phyloP scores from a whole-genome alignment of 1,284 basidiomycete species.

The Exobasidium cylindrosporum region DNA sequence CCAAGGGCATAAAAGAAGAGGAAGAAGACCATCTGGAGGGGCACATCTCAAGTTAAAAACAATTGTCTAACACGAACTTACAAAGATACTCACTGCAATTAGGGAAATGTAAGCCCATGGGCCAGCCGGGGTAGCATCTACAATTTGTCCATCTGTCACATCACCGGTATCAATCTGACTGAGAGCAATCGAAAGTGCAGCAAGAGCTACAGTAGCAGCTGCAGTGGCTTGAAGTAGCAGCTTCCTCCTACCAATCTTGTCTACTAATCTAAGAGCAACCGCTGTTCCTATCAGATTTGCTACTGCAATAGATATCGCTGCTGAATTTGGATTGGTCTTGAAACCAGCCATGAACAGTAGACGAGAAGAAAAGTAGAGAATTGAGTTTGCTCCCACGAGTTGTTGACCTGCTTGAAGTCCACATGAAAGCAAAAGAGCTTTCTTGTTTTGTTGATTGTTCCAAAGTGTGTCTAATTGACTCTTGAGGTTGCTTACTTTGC shows the following conservation, averaged over 20 bases:
- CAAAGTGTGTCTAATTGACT: conserved; percentile 27
- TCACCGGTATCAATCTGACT: conserved; percentile 25
- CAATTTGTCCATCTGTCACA: conserved; percentile 10
- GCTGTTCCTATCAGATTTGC: conserved; percentile 43
- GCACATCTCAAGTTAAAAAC: no score
- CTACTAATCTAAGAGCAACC: conserved; percentile 36
- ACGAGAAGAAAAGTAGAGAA: conserved; percentile 34
- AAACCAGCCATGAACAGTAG: conserved; percentile 44
- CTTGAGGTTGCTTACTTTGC: conserved; percentile 17
- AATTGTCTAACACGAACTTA: conserved; percentile 31
- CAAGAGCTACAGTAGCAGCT: conserved; percentile 25
- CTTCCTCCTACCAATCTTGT: conserved; percentile 34
- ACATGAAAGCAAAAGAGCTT: conserved; percentile 36
- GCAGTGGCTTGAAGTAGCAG: conserved; percentile 40
- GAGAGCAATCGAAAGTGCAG: conserved; percentile 28
- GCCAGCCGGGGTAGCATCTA: neutral
- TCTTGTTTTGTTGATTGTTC: conserved; percentile 22
- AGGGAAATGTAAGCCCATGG: conserved; percentile 34
- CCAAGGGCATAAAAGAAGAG: conserved; percentile 40
- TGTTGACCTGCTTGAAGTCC: conserved; percentile 19
- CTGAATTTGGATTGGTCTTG: conserved; percentile 36
- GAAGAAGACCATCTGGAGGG: conserved; percentile 17
- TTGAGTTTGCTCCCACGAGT: conserved; percentile 13
- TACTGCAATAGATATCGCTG: conserved; percentile 36
- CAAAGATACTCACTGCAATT: neutral